These are phyloP conservation scores for Rhizophagus prolifer DNA, from an alignment of 192 early-diverging fungal species.

Conservation along the genomic window DNA sequence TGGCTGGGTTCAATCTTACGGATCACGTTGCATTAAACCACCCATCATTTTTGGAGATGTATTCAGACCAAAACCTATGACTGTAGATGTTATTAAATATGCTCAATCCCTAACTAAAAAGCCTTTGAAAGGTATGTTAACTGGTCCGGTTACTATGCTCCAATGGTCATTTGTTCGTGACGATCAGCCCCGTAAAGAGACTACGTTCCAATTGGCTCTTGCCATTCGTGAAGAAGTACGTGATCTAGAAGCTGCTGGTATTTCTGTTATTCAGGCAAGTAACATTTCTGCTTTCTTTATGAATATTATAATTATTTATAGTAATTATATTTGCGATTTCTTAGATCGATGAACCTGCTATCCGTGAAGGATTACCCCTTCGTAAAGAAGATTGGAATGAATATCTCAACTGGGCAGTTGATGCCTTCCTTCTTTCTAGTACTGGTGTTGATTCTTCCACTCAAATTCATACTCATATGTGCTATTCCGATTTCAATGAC, in stretches of 20 bases:
- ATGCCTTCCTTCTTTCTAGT: conserved; percentile 88
- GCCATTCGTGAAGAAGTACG: conserved; percentile 95
- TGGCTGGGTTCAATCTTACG: conserved; percentile 98
- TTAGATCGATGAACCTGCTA: conserved; percentile 94
- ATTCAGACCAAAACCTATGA: conserved; percentile 88
- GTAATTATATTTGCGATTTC: background rate
- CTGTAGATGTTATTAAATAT: conserved; percentile 79
- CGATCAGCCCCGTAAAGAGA: conserved; percentile 83
- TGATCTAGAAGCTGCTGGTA: conserved; percentile 91
- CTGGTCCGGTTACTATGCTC: conserved; percentile 96
- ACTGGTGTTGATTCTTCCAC: conserved; percentile 81
- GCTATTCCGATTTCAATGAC: conserved; percentile 99
- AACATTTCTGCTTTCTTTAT: background rate
- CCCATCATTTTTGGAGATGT: conserved; percentile 98
- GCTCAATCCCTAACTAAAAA: conserved; percentile 86
- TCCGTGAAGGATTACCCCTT: conserved; percentile 97
- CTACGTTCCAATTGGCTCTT: conserved; percentile 88
- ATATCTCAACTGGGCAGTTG: conserved; percentile 96
- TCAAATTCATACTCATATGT: conserved; percentile 99
- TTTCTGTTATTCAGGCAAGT: conserved; percentile 78
- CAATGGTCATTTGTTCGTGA: conserved; percentile 99
- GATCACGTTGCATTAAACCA: conserved; percentile 94
- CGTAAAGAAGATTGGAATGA: conserved; percentile 80
- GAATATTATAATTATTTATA: background rate
- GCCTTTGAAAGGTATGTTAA: conserved; percentile 99